Evolutionary conservation across 2,329 filamentous ascomycete genomes (phyloP), one percentile per base, ranked within the genome.

Genomic region (Aspergillus persii): DNA sequence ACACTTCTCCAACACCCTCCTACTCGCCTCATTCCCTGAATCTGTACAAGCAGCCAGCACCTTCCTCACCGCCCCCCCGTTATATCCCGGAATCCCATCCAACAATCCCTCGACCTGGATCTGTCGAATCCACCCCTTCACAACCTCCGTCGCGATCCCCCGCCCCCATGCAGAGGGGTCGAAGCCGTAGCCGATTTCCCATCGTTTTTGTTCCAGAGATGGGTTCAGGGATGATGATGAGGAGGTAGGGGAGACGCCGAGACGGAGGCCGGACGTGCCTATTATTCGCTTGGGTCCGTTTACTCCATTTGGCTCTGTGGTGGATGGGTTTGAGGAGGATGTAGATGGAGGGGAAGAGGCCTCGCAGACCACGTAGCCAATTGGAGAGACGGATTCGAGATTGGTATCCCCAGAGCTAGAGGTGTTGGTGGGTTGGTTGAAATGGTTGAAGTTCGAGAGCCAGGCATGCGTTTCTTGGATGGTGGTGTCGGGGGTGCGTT

Each of bases 161-260:
- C 76, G 77, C 6, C 83, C 82, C 85, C 85, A 88, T 56, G 72
- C 66, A 63, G 83, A 80, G 57, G 74, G 77, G 51, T 77, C 73
- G 54, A 88, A 71, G 75, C 86, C 79, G 69, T 88, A 88, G 26
- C 85, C 85, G 29, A 86, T 56, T 66, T 82, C 83, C 58, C 58
- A 62, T 15, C 49, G 44, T 15, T 52, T 39, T 8, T 46, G 44
- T 4, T 31, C 26, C 5, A 30, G 27, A 26, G 8, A 44, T 31
- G 2, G 52, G 44, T 15, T 29, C 31, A 0, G 53, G 50, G 33
- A 15, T 8, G 11, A 4, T 4, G 33, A 12, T 9, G 33, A 3
- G 9, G 11, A 36, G 11, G 18, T 23, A 23, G 4, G 23, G 8
- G 11, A 49, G 11, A 2, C 6, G 23, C 2, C n/a, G 5, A 31